Base-by-base conservation (phyloP, 176 grass and related monocot genomes). In the Melocanna baccifera region DNA sequence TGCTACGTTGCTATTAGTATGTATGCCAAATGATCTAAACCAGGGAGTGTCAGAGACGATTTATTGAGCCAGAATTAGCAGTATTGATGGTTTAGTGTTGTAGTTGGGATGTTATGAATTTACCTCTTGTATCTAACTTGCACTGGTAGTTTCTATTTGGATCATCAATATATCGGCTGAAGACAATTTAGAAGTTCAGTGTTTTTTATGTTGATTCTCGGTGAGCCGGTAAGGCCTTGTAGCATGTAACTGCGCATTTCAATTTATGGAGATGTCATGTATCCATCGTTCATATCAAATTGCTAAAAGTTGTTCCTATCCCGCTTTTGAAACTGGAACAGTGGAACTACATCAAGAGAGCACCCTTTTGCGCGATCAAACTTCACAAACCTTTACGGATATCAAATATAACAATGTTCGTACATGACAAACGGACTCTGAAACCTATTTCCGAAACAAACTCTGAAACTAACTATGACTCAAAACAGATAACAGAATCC, bases 91-190 rank as follows among this genome's bases (percentile, higher is more conserved):
- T 80, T 23, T 23, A 46, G 42, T 83, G 62, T 83, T 84, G 76
- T 46, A 75, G 67, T 73, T 61, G 48, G 18, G 25, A 78, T 79
- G 50, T 16, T 79, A 20, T 13, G 67, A 57, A 23, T 71, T 89
- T 86, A 29, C 58, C 37, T 20, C 72, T 14, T 86, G 79, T 78
- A 66, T 32, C 56, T 46, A 53, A 90, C n/a, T 73, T 69, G 75
- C 42, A 48, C 62, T 2, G 2, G 7, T 75, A 62, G 80, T 82
- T 70, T 62, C 51, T 30, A 4, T 62, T 39, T 11, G 6, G 63
- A 23, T 10, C 56, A 78, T 88, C 20, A 57, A 57, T 84, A 79
- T 84, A 74, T 79, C 28, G 0, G 9, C 16, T 43, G 12, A 55
- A 63, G 42, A 77, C 70, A 19, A 62, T 18, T 76, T 43, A 51